Percentiles rank a stretch among this genome's conserved stretches.
Evolutionary conservation across 129 eudicot species (phyloP).

Genomic region (Calendula officinalis): DNA sequence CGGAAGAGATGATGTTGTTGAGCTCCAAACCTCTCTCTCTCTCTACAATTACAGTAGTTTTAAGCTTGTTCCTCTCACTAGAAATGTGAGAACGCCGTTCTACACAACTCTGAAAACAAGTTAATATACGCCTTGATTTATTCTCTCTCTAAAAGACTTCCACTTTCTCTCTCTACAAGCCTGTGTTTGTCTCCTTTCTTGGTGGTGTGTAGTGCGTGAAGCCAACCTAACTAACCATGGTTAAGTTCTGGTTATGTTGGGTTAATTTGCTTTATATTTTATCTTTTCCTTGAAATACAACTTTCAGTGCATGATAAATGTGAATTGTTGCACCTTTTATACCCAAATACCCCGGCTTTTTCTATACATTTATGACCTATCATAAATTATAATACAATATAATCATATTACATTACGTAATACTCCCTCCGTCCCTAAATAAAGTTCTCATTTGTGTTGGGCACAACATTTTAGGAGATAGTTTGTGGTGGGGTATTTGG

Average conservation of each 20-base stretch:
- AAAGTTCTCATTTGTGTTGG: no score
- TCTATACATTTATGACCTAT: neutral
- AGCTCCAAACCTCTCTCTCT: no score
- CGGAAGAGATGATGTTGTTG: constrained; percentile 14
- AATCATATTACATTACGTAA: no score
- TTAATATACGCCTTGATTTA: constrained; percentile 46
- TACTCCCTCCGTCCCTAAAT: no score
- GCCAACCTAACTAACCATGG: constrained; percentile 55
- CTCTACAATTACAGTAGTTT: neutral
- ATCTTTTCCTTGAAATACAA: constrained; percentile 15
- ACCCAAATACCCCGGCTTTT: constrained; percentile 1
- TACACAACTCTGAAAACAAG: constrained; percentile 41
- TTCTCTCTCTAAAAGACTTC: neutral
- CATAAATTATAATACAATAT: no score
- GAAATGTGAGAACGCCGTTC: constrained; percentile 59
- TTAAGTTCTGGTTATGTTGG: constrained; percentile 28
- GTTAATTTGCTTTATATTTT: constrained; percentile 3
- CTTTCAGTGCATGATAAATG: constrained; percentile 11
- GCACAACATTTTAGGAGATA: no score
- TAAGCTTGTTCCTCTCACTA: constrained; percentile 17
- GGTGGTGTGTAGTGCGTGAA: constrained; percentile 56
- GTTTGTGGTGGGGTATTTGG: no score
- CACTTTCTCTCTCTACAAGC: constrained; percentile 35
- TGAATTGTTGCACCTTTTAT: neutral
- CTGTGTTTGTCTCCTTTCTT: constrained; percentile 38